phyloP scores from a whole-genome alignment of 169 alveolate genomes.

The Eimeria sp. region DNA sequence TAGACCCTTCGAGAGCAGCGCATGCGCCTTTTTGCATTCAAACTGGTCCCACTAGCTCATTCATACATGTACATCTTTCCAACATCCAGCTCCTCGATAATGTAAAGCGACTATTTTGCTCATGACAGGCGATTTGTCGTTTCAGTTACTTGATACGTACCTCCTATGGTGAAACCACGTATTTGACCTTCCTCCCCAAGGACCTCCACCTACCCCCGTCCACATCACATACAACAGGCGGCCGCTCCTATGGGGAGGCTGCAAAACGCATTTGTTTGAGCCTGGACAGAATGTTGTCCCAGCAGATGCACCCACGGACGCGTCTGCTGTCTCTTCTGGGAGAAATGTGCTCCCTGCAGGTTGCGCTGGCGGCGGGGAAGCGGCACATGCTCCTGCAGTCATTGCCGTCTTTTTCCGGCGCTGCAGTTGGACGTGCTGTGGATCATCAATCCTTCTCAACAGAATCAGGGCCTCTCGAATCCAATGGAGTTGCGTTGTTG shows the following conservation, averaged over 20 bases:
- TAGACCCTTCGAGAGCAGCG: neutral
- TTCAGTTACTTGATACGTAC: neutral
- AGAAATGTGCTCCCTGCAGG: constrained; percentile 1
- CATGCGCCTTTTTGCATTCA: neutral
- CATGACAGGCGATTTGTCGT: neutral
- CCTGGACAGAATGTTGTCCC: neutral
- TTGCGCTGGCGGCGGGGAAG: constrained; percentile 28
- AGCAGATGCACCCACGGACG: neutral
- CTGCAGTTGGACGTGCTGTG: constrained; percentile 66
- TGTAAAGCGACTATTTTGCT: neutral
- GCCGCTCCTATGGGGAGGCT: constrained; percentile 18
- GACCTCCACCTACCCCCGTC: constrained; percentile 64
- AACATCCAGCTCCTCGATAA: neutral
- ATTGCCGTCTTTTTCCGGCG: constrained; percentile 60
- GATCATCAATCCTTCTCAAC: constrained; percentile 68
- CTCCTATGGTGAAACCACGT: constrained; percentile 60
- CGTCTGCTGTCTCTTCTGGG: constrained; percentile 14
- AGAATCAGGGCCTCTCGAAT: constrained; percentile 66
- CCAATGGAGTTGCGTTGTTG: constrained; percentile 54
- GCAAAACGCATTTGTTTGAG: neutral
- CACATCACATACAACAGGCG: constrained; percentile 67
- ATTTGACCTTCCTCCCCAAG: constrained; percentile 67
- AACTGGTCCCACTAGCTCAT: neutral
- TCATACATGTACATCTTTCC: neutral
- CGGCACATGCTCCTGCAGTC: constrained; percentile 17